Evolutionary conservation across 805 yeast genomes (phyloP), one percentile per base, ranked within the genome.

Genomic region (Cyberlindnera mrakii): DNA sequence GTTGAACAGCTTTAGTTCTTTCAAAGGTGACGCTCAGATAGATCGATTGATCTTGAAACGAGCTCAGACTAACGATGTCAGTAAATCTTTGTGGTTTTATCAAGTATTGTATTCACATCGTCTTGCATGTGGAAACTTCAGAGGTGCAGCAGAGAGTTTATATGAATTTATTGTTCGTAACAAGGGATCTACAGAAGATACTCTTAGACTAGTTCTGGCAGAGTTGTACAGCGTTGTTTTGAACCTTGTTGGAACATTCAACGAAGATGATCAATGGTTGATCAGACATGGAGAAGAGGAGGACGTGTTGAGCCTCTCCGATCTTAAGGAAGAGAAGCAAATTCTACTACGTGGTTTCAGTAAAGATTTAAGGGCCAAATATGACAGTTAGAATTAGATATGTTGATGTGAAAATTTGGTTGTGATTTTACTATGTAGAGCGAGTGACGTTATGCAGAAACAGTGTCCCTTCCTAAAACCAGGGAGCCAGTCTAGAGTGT

Each of bases 81-180:
- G 46, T 32, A 55, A 57, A 37, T 55, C 68, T 3, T 53, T 74
- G 30, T 71, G 68, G 38, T 68, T 72, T 51, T 76, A 71, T 61
- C 67, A 77, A 48, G 66, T 77, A 15, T 61, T 75, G 37, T 77
- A 75, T 50, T 58, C 79, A 0, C 71, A 80, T 68, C 65, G 80
- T 45, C 54, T 72, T 31, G 66, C 65, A 39, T 68, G 70, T 30
- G 78, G 75, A 5, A 74, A 79, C 55, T 69, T 57, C 43, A 63
- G 83, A 43, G 78, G 77, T 17, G 68, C 75, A 2, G 57, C 64
- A 20, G 74, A 72, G 45, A 60, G 75, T 4, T 45, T 72, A 31
- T 68, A 70, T 46, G 62, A 70, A 32, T 70, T 66, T 47, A 70
- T 71, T 34, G 48, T 50, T 30, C 55, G 59, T n/a, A 47, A 50